Evolutionary conservation across 768 basidiomycete species (phyloP).

Genomic region (Tricholoma matsutake): DNA sequence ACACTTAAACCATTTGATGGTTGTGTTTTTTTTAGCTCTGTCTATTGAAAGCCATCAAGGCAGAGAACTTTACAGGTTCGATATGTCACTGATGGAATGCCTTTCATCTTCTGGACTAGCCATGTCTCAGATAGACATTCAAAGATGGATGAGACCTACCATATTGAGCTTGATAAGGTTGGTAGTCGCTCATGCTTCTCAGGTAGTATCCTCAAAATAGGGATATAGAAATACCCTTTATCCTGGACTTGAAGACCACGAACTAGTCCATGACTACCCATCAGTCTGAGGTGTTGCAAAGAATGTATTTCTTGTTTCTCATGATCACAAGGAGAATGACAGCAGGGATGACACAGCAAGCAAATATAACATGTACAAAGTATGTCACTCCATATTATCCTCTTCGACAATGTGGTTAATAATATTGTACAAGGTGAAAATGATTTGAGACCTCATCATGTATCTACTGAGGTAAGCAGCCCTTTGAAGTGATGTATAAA

Average conservation of each 20-base stretch:
- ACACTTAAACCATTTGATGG: too few relatives aligned
- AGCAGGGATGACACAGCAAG: constrained; percentile 59
- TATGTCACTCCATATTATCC: constrained; percentile 18
- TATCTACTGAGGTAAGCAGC: constrained; percentile 37
- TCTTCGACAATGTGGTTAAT: background rate
- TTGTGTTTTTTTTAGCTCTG: too few relatives aligned
- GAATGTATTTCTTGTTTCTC: constrained; percentile 67
- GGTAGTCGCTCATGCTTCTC: too few relatives aligned
- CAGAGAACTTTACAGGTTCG: constrained; percentile 55
- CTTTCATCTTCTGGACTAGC: constrained; percentile 51
- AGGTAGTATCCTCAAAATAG: too few relatives aligned
- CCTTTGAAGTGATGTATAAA: background rate
- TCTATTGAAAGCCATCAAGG: constrained; percentile 68
- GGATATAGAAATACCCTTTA: constrained; percentile 63
- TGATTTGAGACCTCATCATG: constrained; percentile 43
- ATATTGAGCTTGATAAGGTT: constrained; percentile 64
- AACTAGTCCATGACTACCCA: constrained; percentile 47
- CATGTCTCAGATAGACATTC: constrained; percentile 71
- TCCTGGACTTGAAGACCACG: constrained; percentile 55
- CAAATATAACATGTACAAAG: constrained; percentile 70
- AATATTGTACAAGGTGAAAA: too few relatives aligned
- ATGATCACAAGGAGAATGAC: constrained; percentile 57
- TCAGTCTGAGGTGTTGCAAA: constrained; percentile 58
- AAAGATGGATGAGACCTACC: constrained; percentile 70
- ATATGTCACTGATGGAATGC: constrained; percentile 76